phyloP scores from a whole-genome alignment of 2,329 filamentous ascomycete genomes.

The Aspergillus clavatus region DNA sequence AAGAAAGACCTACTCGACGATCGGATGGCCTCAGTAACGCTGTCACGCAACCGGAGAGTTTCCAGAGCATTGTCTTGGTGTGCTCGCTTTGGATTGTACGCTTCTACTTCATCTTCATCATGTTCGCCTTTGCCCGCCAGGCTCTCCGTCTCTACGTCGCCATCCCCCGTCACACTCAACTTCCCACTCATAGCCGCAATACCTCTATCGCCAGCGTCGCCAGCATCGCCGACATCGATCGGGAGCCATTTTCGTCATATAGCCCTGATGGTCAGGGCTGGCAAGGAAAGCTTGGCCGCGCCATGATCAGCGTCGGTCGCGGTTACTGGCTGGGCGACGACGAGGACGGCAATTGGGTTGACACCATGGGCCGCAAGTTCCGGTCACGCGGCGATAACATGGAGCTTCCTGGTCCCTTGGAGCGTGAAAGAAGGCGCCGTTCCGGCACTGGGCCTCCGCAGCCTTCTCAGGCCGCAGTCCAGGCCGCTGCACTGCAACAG shows the following conservation, averaged over 20 bases:
- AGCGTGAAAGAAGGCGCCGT: constrained; percentile 58
- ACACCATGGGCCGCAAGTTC: constrained; percentile 58
- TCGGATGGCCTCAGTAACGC: constrained; percentile 55
- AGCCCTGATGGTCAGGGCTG: constrained; percentile 74
- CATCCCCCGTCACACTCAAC: constrained; percentile 34
- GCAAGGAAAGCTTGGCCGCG: constrained; percentile 70
- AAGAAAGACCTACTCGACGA: constrained; percentile 42
- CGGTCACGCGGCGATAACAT: constrained; percentile 44
- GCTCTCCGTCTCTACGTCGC: constrained; percentile 61
- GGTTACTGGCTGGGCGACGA: constrained; percentile 75
- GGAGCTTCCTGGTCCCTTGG: constrained; percentile 40
- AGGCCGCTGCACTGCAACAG: constrained; percentile 32
- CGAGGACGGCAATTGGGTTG: constrained; percentile 63
- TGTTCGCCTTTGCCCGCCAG: constrained; percentile 76
- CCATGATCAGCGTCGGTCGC: constrained; percentile 68
- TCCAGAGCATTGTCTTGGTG: constrained; percentile 75
- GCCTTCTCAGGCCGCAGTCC: constrained; percentile 35
- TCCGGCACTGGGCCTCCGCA: constrained; percentile 56
- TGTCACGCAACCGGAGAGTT: constrained; percentile 60
- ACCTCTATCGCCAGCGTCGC: constrained; percentile 46
- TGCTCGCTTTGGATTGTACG: constrained; percentile 68
- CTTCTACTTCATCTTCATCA: constrained; percentile 76
- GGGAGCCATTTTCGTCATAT: constrained; percentile 65
- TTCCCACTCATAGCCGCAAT: constrained; percentile 41
- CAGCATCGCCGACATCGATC: constrained; percentile 44